Base-by-base conservation (phyloP, 495 filamentous ascomycete species). In the Hypoxylon lenormandii region DNA sequence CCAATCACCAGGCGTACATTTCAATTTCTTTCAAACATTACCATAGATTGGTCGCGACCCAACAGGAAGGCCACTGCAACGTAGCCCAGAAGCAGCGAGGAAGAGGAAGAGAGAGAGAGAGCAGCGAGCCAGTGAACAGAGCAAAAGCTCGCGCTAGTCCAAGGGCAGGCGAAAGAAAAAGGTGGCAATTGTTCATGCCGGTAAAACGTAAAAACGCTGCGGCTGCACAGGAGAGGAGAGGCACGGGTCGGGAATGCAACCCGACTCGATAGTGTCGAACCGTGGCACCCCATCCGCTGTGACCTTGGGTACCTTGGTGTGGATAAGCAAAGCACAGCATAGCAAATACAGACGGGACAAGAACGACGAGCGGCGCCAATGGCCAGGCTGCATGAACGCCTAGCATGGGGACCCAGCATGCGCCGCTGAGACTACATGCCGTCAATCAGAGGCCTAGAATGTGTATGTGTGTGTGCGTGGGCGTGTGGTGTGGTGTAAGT, bases 141-240 rank as follows among this genome's bases (percentile, higher is more conserved):
- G n/a, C n/a, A 28, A 51, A 49, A 67, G 53, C 57, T 60, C 42
- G 26, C 63, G 42, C 53, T n/a, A n/a, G 49, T 61, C 59, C 59
- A 43, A 68, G 50, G 51, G 5, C 21, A 67, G 28, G 23, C 36
- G 33, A 22, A 62, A 57, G 48, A 64, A 23, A 22, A 62, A 57
- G 48, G 69, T 66, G 69, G 69, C 69, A 64, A 68, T 72, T 68
- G 64, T 64, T 68, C 69, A 72, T 72, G 69, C 69, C 64, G 69
- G 69, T 60, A 72, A 72, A 68, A 68, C 64, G 59, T 67, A 67
- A 57, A 72, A 69, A 64, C 54, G 69, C 69, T 67, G 69, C 69
- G 64, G 69, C 69, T 72, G 69, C 69, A 68, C 64, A 72, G 69
- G 59, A 72, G 64, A 68, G 55, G 60, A 54, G 64, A 66, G 59